Evolutionary conservation across 1,284 basidiomycete genomes (phyloP), one percentile per base, ranked within the genome.

Genomic region (Veloboletus limbatus): DNA sequence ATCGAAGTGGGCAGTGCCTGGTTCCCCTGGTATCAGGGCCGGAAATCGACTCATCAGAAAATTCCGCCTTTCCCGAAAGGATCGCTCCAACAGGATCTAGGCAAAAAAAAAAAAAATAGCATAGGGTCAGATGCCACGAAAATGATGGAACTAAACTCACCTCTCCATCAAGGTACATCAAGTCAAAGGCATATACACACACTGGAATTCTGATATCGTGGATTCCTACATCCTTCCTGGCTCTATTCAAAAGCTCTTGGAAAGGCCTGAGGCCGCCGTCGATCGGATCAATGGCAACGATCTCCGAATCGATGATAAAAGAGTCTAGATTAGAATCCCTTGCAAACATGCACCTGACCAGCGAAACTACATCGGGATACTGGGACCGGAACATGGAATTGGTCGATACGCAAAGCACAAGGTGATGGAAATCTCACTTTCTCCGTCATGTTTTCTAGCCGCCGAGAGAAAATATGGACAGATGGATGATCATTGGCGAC

Each of bases 391-490:
- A 50, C 48, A 59, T 56, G 49, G 31, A 43, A 55, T 51, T 21
- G 52, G 47, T 24, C 37, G 26, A 36, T 31, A 13, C 39, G 21
- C 18, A 25, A n/a, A 20, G 17, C 37, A 25, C 41, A 30, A 51
- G 27, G 45, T 21, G 47, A 56, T 41, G 45, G 42, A 33, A 43
- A 36, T 42, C 61, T 56, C 59, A 80, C 86, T 72, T 93, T 92
- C 53, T 82, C 80, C 3, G 91, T 94, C 90, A 94, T 94, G 58
- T 94, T 86, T 68, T 96, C 93, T 21, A 97, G 71, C 70, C 96
- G 92, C 25, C 92, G 78, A 47, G 88, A 91, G 69, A 97, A 97
- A 35, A 96, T 73, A 41, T 82, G 78, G 28, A 93, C 78, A 49
- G 69, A 75, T 18, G 75, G 60, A 31, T 66, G 62, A 30, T 63